Percentiles rank a stretch among this genome's conserved stretches.
phyloP scores from a whole-genome alignment of 2,329 filamentous ascomycete genomes.

The Calonectria hongkongensis region DNA sequence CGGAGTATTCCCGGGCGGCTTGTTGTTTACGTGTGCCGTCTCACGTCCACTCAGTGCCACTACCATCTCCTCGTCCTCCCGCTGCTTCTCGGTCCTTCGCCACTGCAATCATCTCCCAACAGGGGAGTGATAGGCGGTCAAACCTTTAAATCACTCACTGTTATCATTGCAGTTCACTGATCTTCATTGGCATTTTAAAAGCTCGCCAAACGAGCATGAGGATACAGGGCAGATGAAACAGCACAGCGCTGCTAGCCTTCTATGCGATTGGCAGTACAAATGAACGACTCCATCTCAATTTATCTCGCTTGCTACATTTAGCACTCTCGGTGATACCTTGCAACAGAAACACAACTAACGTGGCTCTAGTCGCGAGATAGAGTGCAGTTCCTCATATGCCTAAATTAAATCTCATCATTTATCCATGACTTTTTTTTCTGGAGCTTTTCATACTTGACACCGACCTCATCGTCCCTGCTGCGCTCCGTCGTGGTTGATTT shows the following conservation, averaged over 20 bases:
- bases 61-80: neutral
- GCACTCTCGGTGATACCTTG: neutral
- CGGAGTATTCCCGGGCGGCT: neutral
- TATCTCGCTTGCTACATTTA: conserved; percentile 1
- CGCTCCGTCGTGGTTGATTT: neutral
- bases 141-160: neutral
- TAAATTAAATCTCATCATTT: conserved; percentile 9
- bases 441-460: neutral
- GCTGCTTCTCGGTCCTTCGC: conserved; percentile 8
- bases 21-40: conserved; percentile 8
- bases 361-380: neutral
- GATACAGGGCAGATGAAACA: neutral
- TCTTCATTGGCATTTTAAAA: conserved; percentile 7
- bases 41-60: conserved; percentile 8
- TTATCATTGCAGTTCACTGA: conserved; percentile 1
- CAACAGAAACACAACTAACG: neutral
- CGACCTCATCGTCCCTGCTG: neutral
- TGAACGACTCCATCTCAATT: conserved; percentile 3
- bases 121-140: neutral
- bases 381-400: neutral
- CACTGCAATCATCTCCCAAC: conserved; percentile 1
- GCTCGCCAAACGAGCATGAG: neutral
- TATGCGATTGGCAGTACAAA: conserved; percentile 4
- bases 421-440: conserved; percentile 5
- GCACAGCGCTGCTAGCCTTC: neutral